Percentiles rank a stretch among this genome's conserved stretches.
Conservation (phyloP, 106 monocot species). For the Dendrobium chrysotoxum region DNA sequence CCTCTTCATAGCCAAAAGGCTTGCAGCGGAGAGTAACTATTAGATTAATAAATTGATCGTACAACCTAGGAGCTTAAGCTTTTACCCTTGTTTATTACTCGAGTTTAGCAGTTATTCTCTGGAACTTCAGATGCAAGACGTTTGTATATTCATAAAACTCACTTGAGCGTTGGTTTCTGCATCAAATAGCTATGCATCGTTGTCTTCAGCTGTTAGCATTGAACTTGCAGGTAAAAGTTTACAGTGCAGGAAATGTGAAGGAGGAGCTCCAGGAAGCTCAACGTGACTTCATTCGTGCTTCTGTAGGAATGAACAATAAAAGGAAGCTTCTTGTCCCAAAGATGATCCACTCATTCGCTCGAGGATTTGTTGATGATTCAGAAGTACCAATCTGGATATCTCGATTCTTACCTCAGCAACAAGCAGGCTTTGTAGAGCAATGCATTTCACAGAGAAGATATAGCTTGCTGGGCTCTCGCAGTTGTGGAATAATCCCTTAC, state of each 20-base stretch:
- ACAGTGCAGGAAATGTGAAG: slow-evolving; percentile 39
- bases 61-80: too few species aligned
- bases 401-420: slow-evolving; percentile 42
- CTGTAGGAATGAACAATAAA: slow-evolving; percentile 67
- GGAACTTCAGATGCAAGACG: too few species aligned
- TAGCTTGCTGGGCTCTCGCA: slow-evolving; percentile 31
- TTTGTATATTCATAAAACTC: too few species aligned
- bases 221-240: slow-evolving; percentile 71
- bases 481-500: slow-evolving; percentile 46
- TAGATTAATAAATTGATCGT: too few species aligned
- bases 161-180: too few species aligned
- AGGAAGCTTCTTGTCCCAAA: slow-evolving; percentile 90
- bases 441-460: slow-evolving; percentile 34
- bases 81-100: too few species aligned
- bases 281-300: slow-evolving; percentile 66
- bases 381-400: slow-evolving; percentile 43
- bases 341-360: slow-evolving; percentile 57
- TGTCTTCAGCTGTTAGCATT: not conserved
- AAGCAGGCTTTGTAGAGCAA: slow-evolving; percentile 37
- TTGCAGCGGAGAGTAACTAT: too few species aligned
- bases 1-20: too few species aligned
- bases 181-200: too few species aligned
- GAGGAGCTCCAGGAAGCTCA: slow-evolving; percentile 71
- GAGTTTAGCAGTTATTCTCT: too few species aligned
- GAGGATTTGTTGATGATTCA: slow-evolving; percentile 31